A percentile compares a stretch with the other conserved stretches of the same genome.
phyloP scores from a whole-genome alignment of 176 grass and related monocot genomes.

The Musa troglodytarum region DNA sequence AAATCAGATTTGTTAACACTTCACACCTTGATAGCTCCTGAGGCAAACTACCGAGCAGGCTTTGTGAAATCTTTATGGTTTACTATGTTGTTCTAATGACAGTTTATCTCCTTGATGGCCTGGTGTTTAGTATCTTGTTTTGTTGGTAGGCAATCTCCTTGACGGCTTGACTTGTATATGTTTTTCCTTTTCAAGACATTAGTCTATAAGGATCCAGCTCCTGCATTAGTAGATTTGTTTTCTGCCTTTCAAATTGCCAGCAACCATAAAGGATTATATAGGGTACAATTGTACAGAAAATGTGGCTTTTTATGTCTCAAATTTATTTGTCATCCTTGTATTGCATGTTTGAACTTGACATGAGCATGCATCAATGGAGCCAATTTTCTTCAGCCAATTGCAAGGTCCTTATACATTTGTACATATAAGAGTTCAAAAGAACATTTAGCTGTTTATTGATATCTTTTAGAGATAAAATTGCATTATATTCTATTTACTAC shows the following conservation, averaged over 20 bases:
- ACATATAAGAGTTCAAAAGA: neutral
- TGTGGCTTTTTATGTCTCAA: neutral
- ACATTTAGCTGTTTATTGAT: neutral
- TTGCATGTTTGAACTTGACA: neutral
- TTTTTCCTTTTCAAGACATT: neutral
- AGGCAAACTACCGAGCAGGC: too few species aligned
- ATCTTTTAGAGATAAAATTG: neutral
- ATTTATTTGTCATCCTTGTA: neutral
- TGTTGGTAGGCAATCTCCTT: neutral
- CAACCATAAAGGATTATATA: neutral
- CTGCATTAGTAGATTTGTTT: neutral
- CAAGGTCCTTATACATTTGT: neutral
- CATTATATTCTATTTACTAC: neutral
- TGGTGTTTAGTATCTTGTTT: neutral
- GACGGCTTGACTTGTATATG: neutral
- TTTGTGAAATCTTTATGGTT: too few species aligned
- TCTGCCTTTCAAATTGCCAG: neutral
- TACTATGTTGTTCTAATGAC: too few species aligned
- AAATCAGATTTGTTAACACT: neutral
- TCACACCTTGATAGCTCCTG: neutral
- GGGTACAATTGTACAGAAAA: neutral
- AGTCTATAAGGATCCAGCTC: neutral
- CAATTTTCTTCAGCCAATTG: neutral
- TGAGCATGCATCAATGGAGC: neutral
- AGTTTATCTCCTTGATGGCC: too few species aligned